Conservation (phyloP, 768 basidiomycete genomes). For the Termitomyces eurrhizus region DNA sequence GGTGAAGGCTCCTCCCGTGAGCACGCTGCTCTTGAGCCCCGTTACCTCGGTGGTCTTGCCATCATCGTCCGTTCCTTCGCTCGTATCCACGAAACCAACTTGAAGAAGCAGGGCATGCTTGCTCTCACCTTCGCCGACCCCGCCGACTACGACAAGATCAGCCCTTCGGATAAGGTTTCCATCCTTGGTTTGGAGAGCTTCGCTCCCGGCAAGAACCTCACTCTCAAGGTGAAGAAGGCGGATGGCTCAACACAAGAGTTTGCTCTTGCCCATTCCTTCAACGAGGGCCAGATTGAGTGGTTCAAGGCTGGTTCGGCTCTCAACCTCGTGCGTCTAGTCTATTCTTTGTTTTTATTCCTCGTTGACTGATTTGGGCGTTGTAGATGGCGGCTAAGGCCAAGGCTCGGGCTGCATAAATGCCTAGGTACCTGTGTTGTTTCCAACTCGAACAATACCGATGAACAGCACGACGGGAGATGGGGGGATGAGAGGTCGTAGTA, state of each 20-base stretch:
- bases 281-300: conserved; percentile 96
- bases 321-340: conserved; percentile 54
- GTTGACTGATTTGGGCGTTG: background rate
- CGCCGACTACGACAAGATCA: conserved; percentile 92
- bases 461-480: conserved; percentile 1
- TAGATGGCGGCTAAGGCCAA: conserved; percentile 18
- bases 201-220: conserved; percentile 89
- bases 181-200: conserved; percentile 88
- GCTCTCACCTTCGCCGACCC: conserved; percentile 90
- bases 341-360: conserved; percentile 18
- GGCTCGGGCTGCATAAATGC: conserved; percentile 9
- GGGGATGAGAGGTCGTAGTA: background rate
- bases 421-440: background rate
- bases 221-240: conserved; percentile 74
- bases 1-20: conserved; percentile 98
- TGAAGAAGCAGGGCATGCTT: conserved; percentile 99
- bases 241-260: conserved; percentile 63
- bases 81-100: conserved; percentile 95
- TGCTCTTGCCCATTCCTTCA: conserved; percentile 87
- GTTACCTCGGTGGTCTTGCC: conserved; percentile 91
- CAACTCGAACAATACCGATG: background rate
- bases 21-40: conserved; percentile 94
- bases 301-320: conserved; percentile 97
- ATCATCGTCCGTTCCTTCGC: conserved; percentile 97
- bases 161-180: conserved; percentile 82